phyloP scores from a whole-genome alignment of 768 basidiomycete genomes.

The Suillus discolor region DNA sequence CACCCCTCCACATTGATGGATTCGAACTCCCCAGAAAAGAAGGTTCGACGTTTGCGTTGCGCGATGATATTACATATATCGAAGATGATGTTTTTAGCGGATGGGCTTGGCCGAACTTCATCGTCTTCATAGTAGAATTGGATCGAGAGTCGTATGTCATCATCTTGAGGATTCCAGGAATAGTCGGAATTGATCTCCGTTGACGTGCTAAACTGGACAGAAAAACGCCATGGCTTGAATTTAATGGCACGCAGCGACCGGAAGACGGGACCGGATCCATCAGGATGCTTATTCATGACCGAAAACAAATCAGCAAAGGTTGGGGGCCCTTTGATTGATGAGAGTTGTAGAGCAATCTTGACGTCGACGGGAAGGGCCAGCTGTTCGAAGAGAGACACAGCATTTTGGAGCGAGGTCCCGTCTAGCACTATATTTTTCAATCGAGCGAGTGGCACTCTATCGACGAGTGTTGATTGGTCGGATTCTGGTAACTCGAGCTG shows the following conservation, averaged over 20 bases:
- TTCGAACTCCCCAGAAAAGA: neutral
- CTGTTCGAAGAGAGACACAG: neutral
- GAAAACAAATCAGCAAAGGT: neutral
- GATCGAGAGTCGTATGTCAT: neutral
- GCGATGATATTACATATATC: neutral
- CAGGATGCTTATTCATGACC: neutral
- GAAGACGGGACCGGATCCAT: neutral
- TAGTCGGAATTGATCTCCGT: neutral
- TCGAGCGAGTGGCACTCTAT: neutral
- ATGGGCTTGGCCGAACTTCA: neutral
- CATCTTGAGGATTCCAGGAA: neutral
- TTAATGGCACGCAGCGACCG: neutral
- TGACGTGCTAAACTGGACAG: neutral
- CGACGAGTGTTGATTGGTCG: neutral
- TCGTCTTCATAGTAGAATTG: neutral
- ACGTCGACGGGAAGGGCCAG: neutral
- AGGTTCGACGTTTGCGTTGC: neutral
- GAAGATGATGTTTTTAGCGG: neutral
- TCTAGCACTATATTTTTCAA: neutral
- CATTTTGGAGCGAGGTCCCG: neutral
- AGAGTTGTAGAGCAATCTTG: neutral
- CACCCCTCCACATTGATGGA: neutral
- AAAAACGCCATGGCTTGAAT: neutral
- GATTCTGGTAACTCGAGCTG: neutral
- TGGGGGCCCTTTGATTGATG: neutral